These are phyloP conservation scores for Cercospora canescens DNA, from an alignment of 2,329 filamentous ascomycete species.

Conservation along the genomic window DNA sequence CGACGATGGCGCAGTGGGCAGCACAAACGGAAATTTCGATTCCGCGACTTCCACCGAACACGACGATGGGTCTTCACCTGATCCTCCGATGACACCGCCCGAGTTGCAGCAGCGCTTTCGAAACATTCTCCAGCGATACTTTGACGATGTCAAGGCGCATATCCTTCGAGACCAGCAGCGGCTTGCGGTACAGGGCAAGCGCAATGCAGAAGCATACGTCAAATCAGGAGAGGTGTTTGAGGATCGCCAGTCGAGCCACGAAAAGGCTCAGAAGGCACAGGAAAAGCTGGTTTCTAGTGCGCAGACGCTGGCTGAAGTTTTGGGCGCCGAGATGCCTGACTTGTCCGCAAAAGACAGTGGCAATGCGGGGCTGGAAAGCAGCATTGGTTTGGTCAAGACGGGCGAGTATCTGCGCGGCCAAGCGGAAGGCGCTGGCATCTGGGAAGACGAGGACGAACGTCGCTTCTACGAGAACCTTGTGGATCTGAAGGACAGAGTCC, in stretches of 20 bases:
- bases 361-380: constrained; percentile 66
- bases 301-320: constrained; percentile 83
- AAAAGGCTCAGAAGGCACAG: constrained; percentile 88
- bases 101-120: constrained; percentile 84
- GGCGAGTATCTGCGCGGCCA: constrained; percentile 90
- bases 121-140: constrained; percentile 81
- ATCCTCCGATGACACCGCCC: constrained; percentile 71
- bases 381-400: constrained; percentile 90
- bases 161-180: constrained; percentile 89
- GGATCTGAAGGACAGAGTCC: constrained; percentile 93
- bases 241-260: constrained; percentile 92
- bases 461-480: constrained; percentile 97
- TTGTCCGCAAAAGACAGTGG: constrained; percentile 73
- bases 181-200: constrained; percentile 80
- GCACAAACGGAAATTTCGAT: constrained; percentile 53
- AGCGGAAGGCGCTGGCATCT: constrained; percentile 88
- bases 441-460: constrained; percentile 97
- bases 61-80: constrained; percentile 53
- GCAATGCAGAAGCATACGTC: constrained; percentile 97
- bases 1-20: constrained; percentile 70
- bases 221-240: constrained; percentile 98
- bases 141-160: constrained; percentile 89
- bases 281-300: constrained; percentile 89
- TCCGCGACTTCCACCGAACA: constrained; percentile 54
- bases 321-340: constrained; percentile 92